Base-by-base conservation (phyloP, 2,329 filamentous ascomycete species). In the Fusarium luffae region DNA sequence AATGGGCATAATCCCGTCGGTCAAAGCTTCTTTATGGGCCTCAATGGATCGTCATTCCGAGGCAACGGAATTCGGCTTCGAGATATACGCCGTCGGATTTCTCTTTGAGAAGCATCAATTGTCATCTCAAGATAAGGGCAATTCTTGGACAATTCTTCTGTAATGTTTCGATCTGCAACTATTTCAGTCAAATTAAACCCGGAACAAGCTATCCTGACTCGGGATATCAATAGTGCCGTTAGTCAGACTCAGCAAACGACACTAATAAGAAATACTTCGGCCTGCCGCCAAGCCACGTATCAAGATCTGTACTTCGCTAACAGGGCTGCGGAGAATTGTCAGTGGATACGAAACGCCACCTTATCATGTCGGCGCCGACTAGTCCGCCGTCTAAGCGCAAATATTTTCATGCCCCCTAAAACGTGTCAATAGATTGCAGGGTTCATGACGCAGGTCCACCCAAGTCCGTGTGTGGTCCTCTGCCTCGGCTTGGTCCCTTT, bases 1-100 rank as follows among this genome's bases (percentile, higher is more conserved):
- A 64, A 52, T 40, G 54, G 67, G 32, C 27, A 55, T 59, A 41
- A 50, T 50, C 23, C 49, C 67, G 67, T 47, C 30, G 5, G 40
- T 28, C 44, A 63, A 18, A 37, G 37, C 43, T 41, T 47, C n/a
- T n/a, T 54, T 41, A 43, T 57, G 57, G 63, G 56, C 42, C 25
- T 18, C 27, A 25, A 46, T 28, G 57, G 16, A 41, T 44, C 21
- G 18, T 46, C 49, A 40, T 40, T 37, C 64, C 66, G 66, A 68
- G 65, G 64, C 59, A 60, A 60, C 65, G 49, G 64, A 32, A 8
- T 67, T 68, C 64, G 57, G 63, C 40, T 21, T 37, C 23, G 8
- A 28, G 8, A 27, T 61, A 54, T 48, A 19, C 27, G 11, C 63
- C 61, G 54, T 28, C 21, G 37, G 43, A 8, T 7, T 49, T 49